Percentiles rank a stretch among this genome's conserved stretches.
phyloP scores from a whole-genome alignment of 2,329 filamentous ascomycete species.

The Cordyceps fumosorosea region DNA sequence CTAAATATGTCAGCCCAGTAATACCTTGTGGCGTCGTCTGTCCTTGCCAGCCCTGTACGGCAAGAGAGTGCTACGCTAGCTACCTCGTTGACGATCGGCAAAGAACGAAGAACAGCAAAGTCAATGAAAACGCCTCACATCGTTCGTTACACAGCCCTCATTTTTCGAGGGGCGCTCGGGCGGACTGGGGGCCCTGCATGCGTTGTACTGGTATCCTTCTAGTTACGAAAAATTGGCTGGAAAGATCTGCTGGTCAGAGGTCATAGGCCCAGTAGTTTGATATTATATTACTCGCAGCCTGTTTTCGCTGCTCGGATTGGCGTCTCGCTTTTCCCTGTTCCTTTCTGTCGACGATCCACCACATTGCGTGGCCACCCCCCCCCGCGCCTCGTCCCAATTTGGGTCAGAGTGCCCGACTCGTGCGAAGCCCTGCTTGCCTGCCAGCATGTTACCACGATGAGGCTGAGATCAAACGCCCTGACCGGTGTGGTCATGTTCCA shows the following conservation, averaged over 20 bases:
- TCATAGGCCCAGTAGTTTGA: background rate
- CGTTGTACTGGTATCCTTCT: no score
- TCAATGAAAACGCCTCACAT: no score
- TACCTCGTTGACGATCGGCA: no score
- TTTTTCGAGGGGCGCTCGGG: no score
- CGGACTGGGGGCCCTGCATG: no score
- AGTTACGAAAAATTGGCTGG: no score
- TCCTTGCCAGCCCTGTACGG: background rate
- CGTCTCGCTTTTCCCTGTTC: background rate
- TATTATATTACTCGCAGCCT: background rate
- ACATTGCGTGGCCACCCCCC: background rate
- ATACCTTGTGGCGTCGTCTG: background rate
- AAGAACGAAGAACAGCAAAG: no score
- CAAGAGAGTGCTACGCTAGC: no score
- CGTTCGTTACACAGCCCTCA: no score
- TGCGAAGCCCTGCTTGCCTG: background rate
- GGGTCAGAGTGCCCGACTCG: background rate
- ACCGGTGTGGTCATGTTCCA: background rate
- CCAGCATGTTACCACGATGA: slow-evolving; percentile 6
- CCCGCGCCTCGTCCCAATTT: background rate
- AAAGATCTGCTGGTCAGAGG: no score
- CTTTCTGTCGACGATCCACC: background rate
- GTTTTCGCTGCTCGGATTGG: background rate
- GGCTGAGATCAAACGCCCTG: slow-evolving; percentile 7
- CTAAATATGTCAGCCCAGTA: no score